These are phyloP conservation scores for Lithospermum erythrorhizon DNA, from an alignment of 257 asterid species.

Conservation along the genomic window DNA sequence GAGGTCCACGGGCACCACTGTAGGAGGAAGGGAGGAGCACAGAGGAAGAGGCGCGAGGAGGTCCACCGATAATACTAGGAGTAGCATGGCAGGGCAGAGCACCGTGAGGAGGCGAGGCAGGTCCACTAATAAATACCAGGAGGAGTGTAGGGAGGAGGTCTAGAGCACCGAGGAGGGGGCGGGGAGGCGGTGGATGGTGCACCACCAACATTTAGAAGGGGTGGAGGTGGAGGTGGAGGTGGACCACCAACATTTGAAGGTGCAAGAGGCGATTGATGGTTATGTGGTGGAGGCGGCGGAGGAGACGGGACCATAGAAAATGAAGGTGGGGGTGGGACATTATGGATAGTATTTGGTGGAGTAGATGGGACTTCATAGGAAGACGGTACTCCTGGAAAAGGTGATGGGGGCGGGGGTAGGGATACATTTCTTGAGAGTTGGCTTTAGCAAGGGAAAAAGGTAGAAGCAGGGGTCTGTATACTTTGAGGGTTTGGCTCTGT, in stretches of 20 bases:
- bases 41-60: no score
- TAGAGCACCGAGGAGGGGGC: not conserved
- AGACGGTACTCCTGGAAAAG: not conserved
- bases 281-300: slow-evolving; percentile 13
- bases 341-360: not conserved
- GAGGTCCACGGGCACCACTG: no score
- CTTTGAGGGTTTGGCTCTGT: no score
- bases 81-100: no score
- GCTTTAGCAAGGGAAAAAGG: no score
- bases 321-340: slow-evolving; percentile 9
- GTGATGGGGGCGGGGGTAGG: not conserved
- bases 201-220: not conserved
- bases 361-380: not conserved
- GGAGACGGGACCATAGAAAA: slow-evolving; percentile 52
- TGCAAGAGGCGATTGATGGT: slow-evolving; percentile 19
- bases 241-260: slow-evolving; percentile 7
- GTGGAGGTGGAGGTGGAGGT: slow-evolving; percentile 13
- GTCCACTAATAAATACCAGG: slow-evolving; percentile 6
- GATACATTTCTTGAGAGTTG: not conserved
- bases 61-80: no score
- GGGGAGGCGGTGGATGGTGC: slow-evolving; percentile 14
- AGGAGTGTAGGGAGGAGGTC: slow-evolving; percentile 10
- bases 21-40: slow-evolving; percentile 2
- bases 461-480: no score
- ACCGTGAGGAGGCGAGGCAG: slow-evolving; percentile 23